Evolutionary conservation across 192 early-diverging fungal species (phyloP).

Genomic region (Helicostylum pulchrum): DNA sequence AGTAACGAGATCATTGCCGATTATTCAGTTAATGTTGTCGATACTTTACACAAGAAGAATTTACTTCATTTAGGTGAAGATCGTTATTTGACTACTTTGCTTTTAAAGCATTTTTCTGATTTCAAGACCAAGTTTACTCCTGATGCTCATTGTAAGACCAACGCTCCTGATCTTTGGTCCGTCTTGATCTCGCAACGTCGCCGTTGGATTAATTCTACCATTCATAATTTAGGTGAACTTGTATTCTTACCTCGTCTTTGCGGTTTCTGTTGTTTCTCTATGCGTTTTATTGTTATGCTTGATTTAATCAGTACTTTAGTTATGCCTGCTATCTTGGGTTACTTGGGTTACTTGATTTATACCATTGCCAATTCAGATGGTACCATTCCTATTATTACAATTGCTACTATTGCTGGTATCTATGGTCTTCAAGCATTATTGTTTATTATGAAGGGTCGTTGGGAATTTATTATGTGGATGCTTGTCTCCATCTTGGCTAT

Average conservation of each 20-base stretch:
- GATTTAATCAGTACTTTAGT: conserved; percentile 90
- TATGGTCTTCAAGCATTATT: conserved; percentile 90
- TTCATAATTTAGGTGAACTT: conserved; percentile 97
- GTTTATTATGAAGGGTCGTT: conserved; percentile 68
- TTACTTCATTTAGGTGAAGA: conserved; percentile 98
- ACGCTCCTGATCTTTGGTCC: conserved; percentile 89
- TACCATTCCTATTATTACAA: conserved; percentile 74
- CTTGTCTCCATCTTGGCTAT: conserved; percentile 90
- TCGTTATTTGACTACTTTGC: conserved; percentile 89
- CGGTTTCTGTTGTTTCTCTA: conserved; percentile 96
- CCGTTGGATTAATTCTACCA: conserved; percentile 99
- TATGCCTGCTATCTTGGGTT: conserved; percentile 89
- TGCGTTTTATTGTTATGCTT: conserved; percentile 93
- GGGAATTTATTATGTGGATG: conserved; percentile 96
- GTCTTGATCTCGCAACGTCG: conserved; percentile 96
- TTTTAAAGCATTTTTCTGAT: conserved; percentile 97
- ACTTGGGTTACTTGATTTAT: conserved; percentile 84
- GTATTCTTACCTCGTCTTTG: conserved; percentile 92
- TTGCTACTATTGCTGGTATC: conserved; percentile 80
- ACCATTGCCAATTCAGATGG: conserved; percentile 51
- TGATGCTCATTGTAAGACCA: conserved; percentile 90
- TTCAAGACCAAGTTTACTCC: conserved; percentile 91
- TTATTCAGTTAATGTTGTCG: conserved; percentile 89
- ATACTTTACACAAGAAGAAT: conserved; percentile 99
- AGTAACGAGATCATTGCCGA: conserved; percentile 88